These are phyloP conservation scores for Rubroshorea leprosula DNA, from an alignment of 345 rosid genomes.

Conservation along the genomic window DNA sequence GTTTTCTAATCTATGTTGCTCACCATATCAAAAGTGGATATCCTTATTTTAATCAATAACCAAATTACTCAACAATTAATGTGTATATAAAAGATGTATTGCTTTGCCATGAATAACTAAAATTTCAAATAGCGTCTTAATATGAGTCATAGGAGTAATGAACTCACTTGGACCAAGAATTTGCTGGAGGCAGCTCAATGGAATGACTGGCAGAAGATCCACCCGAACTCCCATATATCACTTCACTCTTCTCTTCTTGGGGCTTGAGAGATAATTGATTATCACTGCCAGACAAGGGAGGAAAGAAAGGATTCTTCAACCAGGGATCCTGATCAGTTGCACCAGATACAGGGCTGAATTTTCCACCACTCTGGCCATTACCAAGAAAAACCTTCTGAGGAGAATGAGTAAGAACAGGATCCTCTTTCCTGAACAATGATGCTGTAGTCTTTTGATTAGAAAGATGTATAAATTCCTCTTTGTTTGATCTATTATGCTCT, in stretches of 20 bases:
- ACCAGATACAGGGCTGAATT: conserved; percentile 52
- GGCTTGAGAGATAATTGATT: conserved; percentile 35
- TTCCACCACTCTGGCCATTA: conserved; percentile 48
- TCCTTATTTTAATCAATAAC: conserved; percentile 4
- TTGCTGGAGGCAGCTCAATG: conserved; percentile 45
- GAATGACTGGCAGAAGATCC: conserved; percentile 44
- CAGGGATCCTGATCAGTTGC: conserved; percentile 64
- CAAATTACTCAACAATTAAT: conserved; percentile 13
- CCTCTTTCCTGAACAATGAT: conserved; percentile 66
- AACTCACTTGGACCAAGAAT: conserved; percentile 85
- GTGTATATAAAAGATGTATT: too few species aligned
- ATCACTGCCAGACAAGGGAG: conserved; percentile 49
- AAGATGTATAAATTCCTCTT: conserved; percentile 47
- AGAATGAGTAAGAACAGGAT: conserved; percentile 46
- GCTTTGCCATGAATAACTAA: too few species aligned
- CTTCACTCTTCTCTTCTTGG: conserved; percentile 40
- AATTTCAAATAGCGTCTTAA: conserved; percentile 7
- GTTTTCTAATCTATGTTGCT: background rate
- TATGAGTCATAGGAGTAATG: conserved; percentile 14
- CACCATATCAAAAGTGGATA: background rate
- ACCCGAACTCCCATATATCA: conserved; percentile 47
- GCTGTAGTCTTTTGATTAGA: conserved; percentile 48
- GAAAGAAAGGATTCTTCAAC: conserved; percentile 62
- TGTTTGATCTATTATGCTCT: conserved; percentile 39
- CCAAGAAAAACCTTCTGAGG: conserved; percentile 60